Conservation (phyloP, 75 land plant genomes). For the Gnetum montanum region DNA sequence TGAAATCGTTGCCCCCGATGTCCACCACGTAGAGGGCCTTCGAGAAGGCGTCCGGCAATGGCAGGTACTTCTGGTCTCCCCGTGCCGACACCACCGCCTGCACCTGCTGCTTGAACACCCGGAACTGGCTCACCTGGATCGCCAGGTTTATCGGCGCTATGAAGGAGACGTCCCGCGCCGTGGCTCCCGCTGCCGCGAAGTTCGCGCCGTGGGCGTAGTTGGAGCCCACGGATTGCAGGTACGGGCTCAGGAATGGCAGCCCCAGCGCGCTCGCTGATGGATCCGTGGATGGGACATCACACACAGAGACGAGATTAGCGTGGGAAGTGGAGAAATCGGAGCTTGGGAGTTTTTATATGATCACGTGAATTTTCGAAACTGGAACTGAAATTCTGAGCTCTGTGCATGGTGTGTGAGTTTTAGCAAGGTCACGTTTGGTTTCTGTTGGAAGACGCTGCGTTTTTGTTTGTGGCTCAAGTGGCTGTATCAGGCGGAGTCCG, state of each 20-base stretch:
- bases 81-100: background rate
- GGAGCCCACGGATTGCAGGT: constrained; percentile 43
- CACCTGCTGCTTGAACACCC: constrained; percentile 19
- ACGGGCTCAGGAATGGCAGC: constrained; percentile 42
- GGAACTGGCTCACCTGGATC: constrained; percentile 16
- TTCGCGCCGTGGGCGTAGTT: constrained; percentile 61
- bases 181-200: constrained; percentile 64
- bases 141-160: constrained; percentile 19
- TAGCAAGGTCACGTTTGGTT: too few relatives aligned
- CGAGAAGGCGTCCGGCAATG: background rate
- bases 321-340: too few relatives aligned
- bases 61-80: background rate
- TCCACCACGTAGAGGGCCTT: background rate
- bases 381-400: too few relatives aligned
- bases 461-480: too few relatives aligned
- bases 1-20: background rate
- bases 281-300: too few relatives aligned
- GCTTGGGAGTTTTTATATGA: too few relatives aligned
- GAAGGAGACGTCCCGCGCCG: constrained; percentile 12
- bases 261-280: constrained; percentile 42
- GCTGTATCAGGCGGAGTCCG: too few relatives aligned
- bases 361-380: too few relatives aligned
- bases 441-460: too few relatives aligned
- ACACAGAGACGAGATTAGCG: too few relatives aligned
- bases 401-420: too few relatives aligned